Evolutionary conservation across 495 filamentous ascomycete genomes (phyloP).

Genomic region (Penicillium goetzii): DNA sequence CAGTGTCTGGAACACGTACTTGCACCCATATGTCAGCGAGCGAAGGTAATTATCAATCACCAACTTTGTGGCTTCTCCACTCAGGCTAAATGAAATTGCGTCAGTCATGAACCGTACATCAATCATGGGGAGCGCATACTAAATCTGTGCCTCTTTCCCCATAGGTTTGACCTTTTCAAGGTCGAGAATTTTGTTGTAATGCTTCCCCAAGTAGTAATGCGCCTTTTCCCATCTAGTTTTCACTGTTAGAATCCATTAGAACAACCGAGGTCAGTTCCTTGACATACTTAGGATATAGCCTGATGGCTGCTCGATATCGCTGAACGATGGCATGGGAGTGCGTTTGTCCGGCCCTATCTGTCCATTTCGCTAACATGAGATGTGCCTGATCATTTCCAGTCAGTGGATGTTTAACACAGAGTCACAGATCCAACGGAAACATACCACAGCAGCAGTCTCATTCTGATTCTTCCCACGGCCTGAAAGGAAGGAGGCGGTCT

Average conservation of each 20-base stretch:
- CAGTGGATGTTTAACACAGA: background rate
- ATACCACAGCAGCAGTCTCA: slow-evolving; percentile 49
- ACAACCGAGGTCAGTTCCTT: background rate
- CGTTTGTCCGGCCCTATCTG: slow-evolving; percentile 89
- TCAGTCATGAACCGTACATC: slow-evolving; percentile 4
- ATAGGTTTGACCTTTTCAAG: slow-evolving; percentile 78
- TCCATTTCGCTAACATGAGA: slow-evolving; percentile 92
- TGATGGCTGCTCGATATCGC: slow-evolving; percentile 74
- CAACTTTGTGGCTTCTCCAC: slow-evolving; percentile 81
- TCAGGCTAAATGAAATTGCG: slow-evolving; percentile 41
- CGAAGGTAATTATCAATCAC: slow-evolving; percentile 92
- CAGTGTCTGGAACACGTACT: slow-evolving; percentile 92
- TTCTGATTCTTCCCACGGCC: slow-evolving; percentile 50
- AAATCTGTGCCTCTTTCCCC: slow-evolving; percentile 62
- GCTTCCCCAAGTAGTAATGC: slow-evolving; percentile 93
- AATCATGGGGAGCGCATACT: slow-evolving; percentile 34
- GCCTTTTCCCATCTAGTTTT: slow-evolving; percentile 83
- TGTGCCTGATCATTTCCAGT: slow-evolving; percentile 58
- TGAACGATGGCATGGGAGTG: slow-evolving; percentile 74
- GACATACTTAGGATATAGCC: slow-evolving; percentile 45
- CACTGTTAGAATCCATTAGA: slow-evolving; percentile 16
- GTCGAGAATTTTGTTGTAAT: slow-evolving; percentile 96
- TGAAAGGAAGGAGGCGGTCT: slow-evolving; percentile 36
- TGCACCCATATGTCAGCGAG: slow-evolving; percentile 82
- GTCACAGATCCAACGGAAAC: slow-evolving; percentile 1